phyloP scores from a whole-genome alignment of 2,329 filamentous ascomycete genomes.

The Exophiala mesophila region DNA sequence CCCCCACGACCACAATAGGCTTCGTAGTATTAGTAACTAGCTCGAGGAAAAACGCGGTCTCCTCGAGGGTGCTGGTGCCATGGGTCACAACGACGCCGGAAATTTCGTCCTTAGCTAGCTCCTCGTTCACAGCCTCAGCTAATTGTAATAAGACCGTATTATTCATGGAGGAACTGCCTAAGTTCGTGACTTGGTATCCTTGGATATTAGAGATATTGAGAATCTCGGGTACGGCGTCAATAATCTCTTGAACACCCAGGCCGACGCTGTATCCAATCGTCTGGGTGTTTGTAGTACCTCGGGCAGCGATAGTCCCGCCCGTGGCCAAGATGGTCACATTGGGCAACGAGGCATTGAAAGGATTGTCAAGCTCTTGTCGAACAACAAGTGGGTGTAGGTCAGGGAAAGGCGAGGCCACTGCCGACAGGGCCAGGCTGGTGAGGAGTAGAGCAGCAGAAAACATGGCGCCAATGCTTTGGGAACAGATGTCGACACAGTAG shows the following conservation, averaged over 20 bases:
- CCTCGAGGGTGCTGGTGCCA: constrained; percentile 62
- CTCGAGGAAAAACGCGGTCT: constrained; percentile 60
- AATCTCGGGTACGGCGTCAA: constrained; percentile 28
- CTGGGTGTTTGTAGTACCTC: constrained; percentile 5
- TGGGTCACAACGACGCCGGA: constrained; percentile 56
- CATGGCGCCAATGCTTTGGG: too few relatives aligned
- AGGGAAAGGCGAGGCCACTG: neutral
- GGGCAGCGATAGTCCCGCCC: constrained; percentile 7
- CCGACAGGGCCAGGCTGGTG: neutral
- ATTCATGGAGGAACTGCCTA: constrained; percentile 28
- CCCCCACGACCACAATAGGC: constrained; percentile 56
- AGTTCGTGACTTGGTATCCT: constrained; percentile 29
- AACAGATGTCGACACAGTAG: too few relatives aligned
- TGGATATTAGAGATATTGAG: constrained; percentile 29
- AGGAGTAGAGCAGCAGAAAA: neutral
- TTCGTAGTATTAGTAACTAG: constrained; percentile 53
- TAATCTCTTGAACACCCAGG: constrained; percentile 1
- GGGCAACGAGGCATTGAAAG: constrained; percentile 4
- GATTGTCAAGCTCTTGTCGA: neutral
- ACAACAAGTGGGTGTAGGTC: neutral
- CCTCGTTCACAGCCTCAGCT: constrained; percentile 7
- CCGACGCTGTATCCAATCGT: constrained; percentile 8
- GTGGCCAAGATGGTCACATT: constrained; percentile 11
- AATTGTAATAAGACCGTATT: constrained; percentile 24
- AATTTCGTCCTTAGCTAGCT: constrained; percentile 31